Evolutionary conservation across 2,329 filamentous ascomycete species (phyloP), one percentile per base, ranked within the genome.

Genomic region (Polytolypa hystricis): DNA sequence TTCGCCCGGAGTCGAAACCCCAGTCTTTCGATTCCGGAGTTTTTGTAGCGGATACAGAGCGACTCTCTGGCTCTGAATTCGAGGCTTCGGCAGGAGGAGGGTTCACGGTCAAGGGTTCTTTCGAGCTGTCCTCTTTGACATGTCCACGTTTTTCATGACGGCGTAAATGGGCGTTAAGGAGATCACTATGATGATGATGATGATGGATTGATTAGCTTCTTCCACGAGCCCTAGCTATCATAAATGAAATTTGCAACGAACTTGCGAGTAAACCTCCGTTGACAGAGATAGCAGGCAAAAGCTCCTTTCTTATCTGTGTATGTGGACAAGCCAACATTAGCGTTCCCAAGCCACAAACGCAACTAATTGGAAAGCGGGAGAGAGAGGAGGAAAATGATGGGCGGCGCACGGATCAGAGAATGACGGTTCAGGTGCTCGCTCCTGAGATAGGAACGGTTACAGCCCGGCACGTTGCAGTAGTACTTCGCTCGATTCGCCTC

Each of bases 401-500:
- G 21, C 16, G 26, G 41, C 46, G 31, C 32, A 48, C 46, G 46
- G 21, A 43, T 47, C n/a, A 47, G 30, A 18, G 38, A 31, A 35
- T 48, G 46, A n/a, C 46, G 44, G 19, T 47, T 48, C 15, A 48
- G 39, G 30, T 48, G 46, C 28, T 48, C 46, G 21, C 41, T 42
- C 5, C 46, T 30, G 15, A 48, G 36, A 33, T 48, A 48, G 16
- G 46, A 47, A 12, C 45, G 41, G 30, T 35, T 38, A 41, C 46
- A 48, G 14, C 46, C 46, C 4, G 41, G 42, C 26, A 43, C 41
- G 18, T 39, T 35, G 39, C 46, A 48, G 14, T 38, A 38, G 19
- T 41, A 45, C 25, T 42, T 43, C 6, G 32, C 27, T 18, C 37
- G 38, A 32, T 31, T 40, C 16, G 34, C 32, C 35, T 45, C 40